Evolutionary conservation across 768 basidiomycete genomes (phyloP).

Genomic region (Phaeolepiota aurea): DNA sequence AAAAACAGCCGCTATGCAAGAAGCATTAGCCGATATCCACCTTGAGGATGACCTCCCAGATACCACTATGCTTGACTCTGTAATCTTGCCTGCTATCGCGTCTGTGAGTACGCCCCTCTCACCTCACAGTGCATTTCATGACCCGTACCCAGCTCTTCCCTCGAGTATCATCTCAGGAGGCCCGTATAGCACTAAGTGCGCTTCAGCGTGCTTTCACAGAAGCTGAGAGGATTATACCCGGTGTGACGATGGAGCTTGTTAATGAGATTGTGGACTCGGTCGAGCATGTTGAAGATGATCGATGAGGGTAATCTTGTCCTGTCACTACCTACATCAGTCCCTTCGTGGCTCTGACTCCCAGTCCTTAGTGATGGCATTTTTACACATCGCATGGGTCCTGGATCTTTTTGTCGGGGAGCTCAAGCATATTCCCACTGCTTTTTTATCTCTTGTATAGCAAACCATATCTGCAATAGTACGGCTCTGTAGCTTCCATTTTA

Average conservation of each 20-base stretch:
- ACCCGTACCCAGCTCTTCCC: slow-evolving; percentile 89
- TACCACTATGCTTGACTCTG: slow-evolving; percentile 92
- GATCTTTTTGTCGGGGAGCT: not conserved
- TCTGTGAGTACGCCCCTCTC: slow-evolving; percentile 83
- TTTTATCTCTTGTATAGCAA: slow-evolving; percentile 16
- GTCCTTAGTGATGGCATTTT: not conserved
- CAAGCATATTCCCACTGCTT: slow-evolving; percentile 11
- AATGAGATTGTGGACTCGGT: slow-evolving; percentile 93
- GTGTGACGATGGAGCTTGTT: slow-evolving; percentile 86
- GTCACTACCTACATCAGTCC: not conserved
- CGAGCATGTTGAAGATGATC: slow-evolving; percentile 79
- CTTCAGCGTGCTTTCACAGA: slow-evolving; percentile 91
- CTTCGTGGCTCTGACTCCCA: not conserved
- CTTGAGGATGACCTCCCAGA: slow-evolving; percentile 61
- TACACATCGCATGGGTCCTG: not conserved
- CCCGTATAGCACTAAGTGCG: slow-evolving; percentile 74
- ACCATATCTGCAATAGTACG: slow-evolving; percentile 14
- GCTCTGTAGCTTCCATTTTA: not conserved
- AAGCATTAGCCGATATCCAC: slow-evolving; percentile 37
- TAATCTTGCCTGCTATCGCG: slow-evolving; percentile 92
- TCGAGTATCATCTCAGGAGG: slow-evolving; percentile 88
- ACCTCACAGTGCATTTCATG: slow-evolving; percentile 86
- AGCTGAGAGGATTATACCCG: slow-evolving; percentile 92
- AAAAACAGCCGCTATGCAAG: slow-evolving; percentile 35
- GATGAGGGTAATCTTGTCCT: too few species aligned